Base-by-base conservation (phyloP, 2,329 filamentous ascomycete species). In the Neopestalotiopsis sp. region DNA sequence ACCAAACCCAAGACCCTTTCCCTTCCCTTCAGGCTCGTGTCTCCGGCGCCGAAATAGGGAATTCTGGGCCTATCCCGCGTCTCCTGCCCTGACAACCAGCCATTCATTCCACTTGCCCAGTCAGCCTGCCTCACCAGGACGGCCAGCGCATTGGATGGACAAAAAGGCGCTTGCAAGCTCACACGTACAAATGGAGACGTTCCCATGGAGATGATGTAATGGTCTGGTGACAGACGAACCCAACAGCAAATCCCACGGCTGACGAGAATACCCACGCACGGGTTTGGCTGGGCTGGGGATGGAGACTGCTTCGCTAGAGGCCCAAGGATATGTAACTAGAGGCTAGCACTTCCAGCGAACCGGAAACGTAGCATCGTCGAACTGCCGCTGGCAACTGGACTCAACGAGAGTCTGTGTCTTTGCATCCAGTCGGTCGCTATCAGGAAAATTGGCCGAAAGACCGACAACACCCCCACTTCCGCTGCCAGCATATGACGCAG, bases 401-500 rank as follows among this genome's bases (percentile, higher is more conserved):
- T 56, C 32, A 40, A 12, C 20, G 49, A 30, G 28, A 6, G 6
- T 38, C 34, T 38, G 34, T 67, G 30, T n/a, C 45, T 52, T 24
- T 9, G 20, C 45, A 60, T 17, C 65, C 17, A 38, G 28, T 60
- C 65, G 56, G 28, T 60, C 65, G 56, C 56, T 56, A 60, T 38
- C 52, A 42, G n/a, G 38, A 60, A 28, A 67, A 67, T 67, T 59
- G 65, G 65, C 65, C 65, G 65, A 67, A 67, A 42, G 45, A 32
- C 65, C 65, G 65, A 45, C 32, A 30, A 34, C 34, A 66, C 65
- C 65, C 65, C 45, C 45, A 30, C 32, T 34, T 52, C 42, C 20
- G 7, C 14, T 42, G n/a, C 65, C 56, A 60, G 38, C 65, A 59
- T 66, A 67, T 67, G 65, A 67, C 65, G 65, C 65, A 67, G 65